Evolutionary conservation across 345 rosid species (phyloP), one percentile per base, ranked within the genome.

Genomic region (Sonneratia alba): DNA sequence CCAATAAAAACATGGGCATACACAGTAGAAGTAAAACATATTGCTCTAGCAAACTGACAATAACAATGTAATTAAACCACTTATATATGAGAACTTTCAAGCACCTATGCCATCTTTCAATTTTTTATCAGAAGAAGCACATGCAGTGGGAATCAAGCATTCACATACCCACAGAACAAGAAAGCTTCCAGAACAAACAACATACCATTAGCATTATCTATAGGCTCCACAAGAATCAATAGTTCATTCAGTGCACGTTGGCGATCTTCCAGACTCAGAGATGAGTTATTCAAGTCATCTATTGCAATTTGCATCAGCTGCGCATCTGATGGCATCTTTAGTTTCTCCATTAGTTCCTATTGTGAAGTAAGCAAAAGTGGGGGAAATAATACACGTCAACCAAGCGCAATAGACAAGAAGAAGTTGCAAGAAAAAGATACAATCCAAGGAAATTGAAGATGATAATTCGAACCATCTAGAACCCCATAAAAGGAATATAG

Each of bases 151-250:
- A 65, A 27, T 9, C 14, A n/a, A 67, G 22, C 14, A 16, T 66
- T n/a, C 43, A 16, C 24, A 6, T 36, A 66, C 18, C 9, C 43
- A 42, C 19, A 42, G 43, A 47, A 72, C 34, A 38, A 66, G 32
- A 47, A 38, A 40, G 19, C 53, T 7, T 14, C 27, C 14, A 14
- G 18, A 66, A 10, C 16, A 64, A 38, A 10, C 7, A 2, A 69
- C 76, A 16, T 84, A 91, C 97, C 96, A 81, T 94, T 90, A 16
- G 97, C 97, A 81, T 95, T 95, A 85, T 95, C 97, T 5, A 90
- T 84, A 43, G 99, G 93, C 79, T 91, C 97, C 64, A 91, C 99
- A 49, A 95, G 97, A 67, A 86, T 56, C 75, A 90, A 77, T 75
- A 95, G 92, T 74, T 95, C 99, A 55, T 87, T 83, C 72, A 95